Base-by-base conservation (phyloP, 2,329 filamentous ascomycete genomes). In the Monosporascus ibericus region DNA sequence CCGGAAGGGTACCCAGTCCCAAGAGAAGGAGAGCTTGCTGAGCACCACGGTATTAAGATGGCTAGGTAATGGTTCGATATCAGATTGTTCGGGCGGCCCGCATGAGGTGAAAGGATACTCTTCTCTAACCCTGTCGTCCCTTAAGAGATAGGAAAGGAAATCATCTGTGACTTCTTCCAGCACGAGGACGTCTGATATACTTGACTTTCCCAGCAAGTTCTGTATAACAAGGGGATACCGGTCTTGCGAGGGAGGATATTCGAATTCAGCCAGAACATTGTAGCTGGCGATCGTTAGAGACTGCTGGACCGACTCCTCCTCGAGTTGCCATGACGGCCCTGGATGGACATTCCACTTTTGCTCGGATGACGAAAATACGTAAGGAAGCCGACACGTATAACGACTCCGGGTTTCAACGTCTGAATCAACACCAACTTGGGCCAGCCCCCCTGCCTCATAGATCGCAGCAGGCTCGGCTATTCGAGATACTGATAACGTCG, bases 161-260 rank as follows among this genome's bases (percentile, higher is more conserved):
- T 80, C 74, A 55, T 87, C 83, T 0, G 82, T 85, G 1, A 87
- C 79, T 66, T 87, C 85, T 62, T 87, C 77, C 5, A 88, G 71
- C 3, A 80, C 69, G 8, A 81, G 57, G 3, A 80, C 65, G 52
- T 81, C 77, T 7, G 78, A 70, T 1, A 61, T 53, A 3, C 76
- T 75, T 7, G 67, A 63, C 5, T 62, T 51, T 0, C 72, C 71
- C 5, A 80, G 60, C 2, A 81, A 64, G 51, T 73, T 79, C 6
- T 65, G 59, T 20, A 78, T 53, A 46, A 81, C 60, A 7, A 73
- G 58, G 2, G 72, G 63, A 52, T 79, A 74, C 30, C 78, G 69
- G 18, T 59, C 58, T 17, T 65, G 62, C 6, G 68, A 70, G 3
- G 76, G 72, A 1, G 78, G 77, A 61, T 71, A 74, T 8, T 71